Evolutionary conservation across 805 yeast genomes (phyloP), one percentile per base, ranked within the genome.

Genomic region (Debaryomyces tyrocola): DNA sequence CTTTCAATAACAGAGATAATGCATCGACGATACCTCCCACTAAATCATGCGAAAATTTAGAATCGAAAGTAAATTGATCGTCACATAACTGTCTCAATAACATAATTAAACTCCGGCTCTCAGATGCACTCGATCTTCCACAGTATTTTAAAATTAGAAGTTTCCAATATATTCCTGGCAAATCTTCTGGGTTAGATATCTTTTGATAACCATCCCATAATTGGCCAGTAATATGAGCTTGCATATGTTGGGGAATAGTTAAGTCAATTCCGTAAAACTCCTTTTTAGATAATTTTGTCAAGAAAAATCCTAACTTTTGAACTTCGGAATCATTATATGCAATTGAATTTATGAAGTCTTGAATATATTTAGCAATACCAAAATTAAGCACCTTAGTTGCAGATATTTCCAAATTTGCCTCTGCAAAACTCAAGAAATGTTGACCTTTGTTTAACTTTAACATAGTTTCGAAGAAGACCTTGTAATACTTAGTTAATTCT

Each of bases 131-230:
- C 4, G 59, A 49, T n/a, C 58, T 57, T 12, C 67, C 53, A 6
- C 75, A 64, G 51, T 67, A 56, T 35, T 64, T 70, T 33, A 82
- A 55, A 14, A 82, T 51, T 2, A 70, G 51, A 11, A 79, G 51
- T 58, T 80, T 74, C 87, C 87, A 82, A 54, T 75, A 76, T 4
- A 78, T 54, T 5, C 75, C 76, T 20, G 67, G 57, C n/a, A 72
- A 51, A 4, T 53, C 52, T 0, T 40, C 24, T 0, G 48, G 17
- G 7, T 50, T 33, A 21, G 17, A 54, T 38, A 37, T 28, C 11
- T 17, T 20, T 15, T 38, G 27, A 41, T 40, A 52, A 6, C 49
- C 36, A 3, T 36, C 24, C 17, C 45, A 20, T 15, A 58, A 41
- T 40, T 52, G 50, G 7, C 20, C 20, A 10, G 51, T 43, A 3